Evolutionary conservation across 179 eudicot species (phyloP), one percentile per base, ranked within the genome.

Genomic region (Pouteria campechiana): DNA sequence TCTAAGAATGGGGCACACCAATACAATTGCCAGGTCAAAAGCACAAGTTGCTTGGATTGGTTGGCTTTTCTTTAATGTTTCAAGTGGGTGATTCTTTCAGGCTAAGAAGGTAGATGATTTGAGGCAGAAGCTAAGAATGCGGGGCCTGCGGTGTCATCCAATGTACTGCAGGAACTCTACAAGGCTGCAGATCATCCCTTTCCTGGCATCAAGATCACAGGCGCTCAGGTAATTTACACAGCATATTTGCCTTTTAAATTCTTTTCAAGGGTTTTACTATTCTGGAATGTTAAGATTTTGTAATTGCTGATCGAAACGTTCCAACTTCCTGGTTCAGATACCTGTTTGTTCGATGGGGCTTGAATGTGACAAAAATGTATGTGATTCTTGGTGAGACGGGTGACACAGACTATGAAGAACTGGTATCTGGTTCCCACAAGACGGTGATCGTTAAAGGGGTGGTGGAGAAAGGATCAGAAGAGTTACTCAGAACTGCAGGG

Each of bases 81-180:
- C n/a, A n/a, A n/a, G n/a, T n/a, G n/a, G 9, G 9, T 42, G 22
- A 6, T 16, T 41, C 52, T 46, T 57, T 37, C 68, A 81, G 92
- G 82, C 75, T n/a, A 74, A 50, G 64, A 81, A 72, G 50, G 79
- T 72, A 16, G 92, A 78, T 56, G 86, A 78, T 48, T 15, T 81
- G 68, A 81, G 92, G 56, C 92, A 81, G 45, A 81, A 67, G 64
- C 70, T 81, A 27, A 66, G 92, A 50, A 81, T 81, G 82, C 65
- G 92, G 34, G 92, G 92, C 25, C 67, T 81, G 6, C 79, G 92
- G 4, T 81, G 92, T 61, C 92, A 81, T 55, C 61, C 72, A 10
- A 81, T 81, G 92, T 78, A 78, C 24, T 81, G 92, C 57, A 65
- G 86, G 53, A 81, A 64, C 63, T 66, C 79, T 3, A 78, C 86